Percentiles rank a stretch among this genome's conserved stretches.
These are phyloP conservation scores for Globisporangium emineosum DNA, from an alignment of 352 stramenopile genomes.

Conservation along the genomic window DNA sequence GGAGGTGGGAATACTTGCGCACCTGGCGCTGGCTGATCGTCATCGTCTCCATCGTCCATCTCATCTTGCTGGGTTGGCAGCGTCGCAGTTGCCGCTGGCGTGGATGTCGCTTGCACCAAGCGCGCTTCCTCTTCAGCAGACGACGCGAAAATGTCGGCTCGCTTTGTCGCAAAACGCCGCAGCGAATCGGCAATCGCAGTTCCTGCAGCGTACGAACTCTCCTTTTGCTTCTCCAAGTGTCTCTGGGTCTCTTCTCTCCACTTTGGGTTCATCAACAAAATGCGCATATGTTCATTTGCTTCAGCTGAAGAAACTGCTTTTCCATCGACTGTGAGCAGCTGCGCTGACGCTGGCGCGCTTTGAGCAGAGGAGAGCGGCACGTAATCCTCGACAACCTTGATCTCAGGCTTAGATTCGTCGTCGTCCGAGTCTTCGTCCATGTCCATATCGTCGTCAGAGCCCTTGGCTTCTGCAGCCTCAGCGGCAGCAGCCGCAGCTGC, in stretches of 20 bases:
- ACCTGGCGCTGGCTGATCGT: conserved; percentile 18
- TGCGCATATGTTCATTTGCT: conserved; percentile 99
- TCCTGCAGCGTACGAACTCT: conserved; percentile 93
- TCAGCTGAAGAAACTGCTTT: conserved; percentile 86
- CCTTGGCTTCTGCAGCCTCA: conserved; percentile 27
- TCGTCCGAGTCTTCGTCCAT: conserved; percentile 87
- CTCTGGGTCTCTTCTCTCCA: conserved; percentile 96
- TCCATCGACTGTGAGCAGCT: conserved; percentile 76
- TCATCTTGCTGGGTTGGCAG: conserved; percentile 25
- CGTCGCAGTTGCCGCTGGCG: neutral
- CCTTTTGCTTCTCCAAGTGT: conserved; percentile 96
- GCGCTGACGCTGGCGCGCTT: conserved; percentile 20
- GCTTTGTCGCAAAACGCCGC: conserved; percentile 88
- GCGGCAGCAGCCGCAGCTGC: conserved; percentile 23
- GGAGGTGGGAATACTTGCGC: neutral
- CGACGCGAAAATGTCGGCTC: conserved; percentile 93
- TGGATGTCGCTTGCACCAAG: conserved; percentile 48
- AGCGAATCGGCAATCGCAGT: conserved; percentile 95
- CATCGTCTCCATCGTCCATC: conserved; percentile 40
- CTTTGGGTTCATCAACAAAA: conserved; percentile 98
- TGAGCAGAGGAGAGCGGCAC: conserved; percentile 52
- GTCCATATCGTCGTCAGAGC: conserved; percentile 86
- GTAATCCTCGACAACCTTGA: conserved; percentile 88
- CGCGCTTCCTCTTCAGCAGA: conserved; percentile 81
- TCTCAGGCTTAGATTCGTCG: conserved; percentile 46